Base-by-base conservation (phyloP, 2,329 filamentous ascomycete species). In the Cercospora citrullina region DNA sequence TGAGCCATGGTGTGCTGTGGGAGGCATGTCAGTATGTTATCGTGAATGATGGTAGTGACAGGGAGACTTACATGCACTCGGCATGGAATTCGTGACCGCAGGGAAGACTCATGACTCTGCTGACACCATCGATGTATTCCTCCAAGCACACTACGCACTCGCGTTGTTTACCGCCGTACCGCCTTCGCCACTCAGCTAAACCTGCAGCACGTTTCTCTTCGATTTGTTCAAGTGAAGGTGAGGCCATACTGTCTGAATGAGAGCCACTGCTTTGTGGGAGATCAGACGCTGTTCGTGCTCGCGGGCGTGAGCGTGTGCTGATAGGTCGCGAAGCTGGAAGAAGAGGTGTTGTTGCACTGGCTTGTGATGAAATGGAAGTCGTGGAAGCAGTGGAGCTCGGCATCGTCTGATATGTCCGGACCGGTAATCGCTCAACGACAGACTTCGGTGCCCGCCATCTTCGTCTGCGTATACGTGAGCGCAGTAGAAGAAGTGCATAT, bases 401-500 rank as follows among this genome's bases (percentile, higher is more conserved):
- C 39, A 97, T 91, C 0, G 94, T 96, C 75, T 96, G 94, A 76
- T 97, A 99, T 0, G 94, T 98, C 68, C 94, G 89, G 14, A 99
- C 93, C 1, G 95, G 95, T n/a, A 99, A 86, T 67, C 91, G 90
- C 73, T 97, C 94, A 18, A 99, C 94, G 0, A 99, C 89, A 0
- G 93, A 96, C 80, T 99, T 99, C 5, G 95, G 95, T n/a, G 95
- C 95, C 75, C 95, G 89, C 94, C 95, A 99, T 73, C 94, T 87
- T 71, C 94, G 87, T 68, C 94, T 87, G 61, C 94, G 90, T 73
- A 97, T 96, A 68, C 94, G 90, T 58, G 94, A 94, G 64, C 95
- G 90, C 42, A 98, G 84, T 48, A 98, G 87, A 5, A 98, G 85
- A 10, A 98, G 85, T 12, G 92, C 91, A 77, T 98, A 98, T 1